These are phyloP conservation scores for Sporothrix euskadiensis DNA, from an alignment of 2,329 filamentous ascomycete genomes.

Conservation along the genomic window DNA sequence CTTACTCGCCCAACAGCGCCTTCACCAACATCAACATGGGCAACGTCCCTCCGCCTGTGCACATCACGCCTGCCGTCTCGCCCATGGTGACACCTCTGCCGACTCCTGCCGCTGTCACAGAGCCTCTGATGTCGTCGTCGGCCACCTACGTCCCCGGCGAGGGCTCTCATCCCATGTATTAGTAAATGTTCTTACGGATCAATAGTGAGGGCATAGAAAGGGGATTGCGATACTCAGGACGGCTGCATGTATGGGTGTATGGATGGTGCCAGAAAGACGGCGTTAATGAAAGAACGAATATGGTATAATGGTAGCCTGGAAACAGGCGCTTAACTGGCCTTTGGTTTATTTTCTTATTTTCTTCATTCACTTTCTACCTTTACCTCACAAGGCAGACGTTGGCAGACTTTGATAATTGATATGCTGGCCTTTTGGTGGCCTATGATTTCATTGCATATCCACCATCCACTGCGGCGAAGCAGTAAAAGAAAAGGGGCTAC, in stretches of 20 bases:
- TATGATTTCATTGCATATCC: neutral
- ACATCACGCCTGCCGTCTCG: neutral
- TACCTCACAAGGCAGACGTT: neutral
- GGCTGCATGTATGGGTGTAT: neutral
- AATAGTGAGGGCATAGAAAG: neutral
- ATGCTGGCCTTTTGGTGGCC: neutral
- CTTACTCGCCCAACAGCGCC: conserved; percentile 13
- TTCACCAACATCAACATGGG: neutral
- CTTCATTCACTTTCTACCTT: neutral
- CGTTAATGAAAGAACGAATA: too few species aligned
- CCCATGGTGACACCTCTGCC: neutral
- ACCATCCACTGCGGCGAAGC: neutral
- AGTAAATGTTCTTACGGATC: neutral
- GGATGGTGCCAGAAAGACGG: too few species aligned
- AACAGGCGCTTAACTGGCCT: neutral
- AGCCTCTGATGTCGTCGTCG: conserved; percentile 19
- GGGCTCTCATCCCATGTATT: neutral
- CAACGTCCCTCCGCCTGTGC: neutral
- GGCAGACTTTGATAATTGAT: neutral
- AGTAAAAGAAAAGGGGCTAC: neutral
- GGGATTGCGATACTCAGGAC: neutral
- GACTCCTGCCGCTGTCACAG: neutral
- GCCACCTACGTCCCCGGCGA: conserved; percentile 19
- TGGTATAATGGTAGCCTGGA: neutral
- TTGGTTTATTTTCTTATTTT: too few species aligned